Evolutionary conservation across 2,329 filamentous ascomycete species (phyloP).

Genomic region (Alternaria postmessia): DNA sequence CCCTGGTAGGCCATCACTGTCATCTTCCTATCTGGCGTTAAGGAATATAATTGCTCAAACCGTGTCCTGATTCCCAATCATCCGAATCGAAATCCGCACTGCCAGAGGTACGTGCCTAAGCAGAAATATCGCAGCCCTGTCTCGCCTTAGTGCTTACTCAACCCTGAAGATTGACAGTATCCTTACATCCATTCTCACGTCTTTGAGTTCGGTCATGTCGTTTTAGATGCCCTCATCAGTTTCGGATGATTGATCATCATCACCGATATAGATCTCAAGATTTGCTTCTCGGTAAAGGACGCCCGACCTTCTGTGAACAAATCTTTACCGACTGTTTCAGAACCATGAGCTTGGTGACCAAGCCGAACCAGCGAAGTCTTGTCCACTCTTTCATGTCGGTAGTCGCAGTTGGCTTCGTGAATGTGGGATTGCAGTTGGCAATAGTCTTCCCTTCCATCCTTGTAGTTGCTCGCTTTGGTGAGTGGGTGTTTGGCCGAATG

Average conservation of each 20-base stretch:
- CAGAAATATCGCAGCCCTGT: too few relatives aligned
- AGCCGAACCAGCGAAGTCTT: neutral
- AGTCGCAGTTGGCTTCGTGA: neutral
- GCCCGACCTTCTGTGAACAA: neutral
- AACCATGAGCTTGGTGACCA: neutral
- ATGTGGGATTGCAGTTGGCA: neutral
- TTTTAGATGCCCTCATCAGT: fast-evolving
- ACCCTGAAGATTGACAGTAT: fast-evolving
- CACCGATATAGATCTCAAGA: fast-evolving
- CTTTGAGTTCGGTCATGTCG: fast-evolving
- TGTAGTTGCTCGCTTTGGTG: neutral
- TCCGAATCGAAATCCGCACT: too few relatives aligned
- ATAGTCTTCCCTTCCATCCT: neutral
- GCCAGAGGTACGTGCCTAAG: fast-evolving
- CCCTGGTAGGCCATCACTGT: too few relatives aligned
- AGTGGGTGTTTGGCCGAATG: too few relatives aligned
- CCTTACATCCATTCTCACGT: fast-evolving
- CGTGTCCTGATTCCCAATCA: too few relatives aligned
- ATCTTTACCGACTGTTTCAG: neutral
- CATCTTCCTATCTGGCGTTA: fast-evolving
- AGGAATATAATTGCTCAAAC: fast-evolving
- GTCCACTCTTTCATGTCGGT: neutral
- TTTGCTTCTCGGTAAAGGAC: neutral
- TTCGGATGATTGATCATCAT: fast-evolving
- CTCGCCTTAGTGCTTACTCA: too few relatives aligned